Conservation (phyloP, 228 moss, liverwort and hornwort genomes). For the Sphagnum magellanicum region DNA sequence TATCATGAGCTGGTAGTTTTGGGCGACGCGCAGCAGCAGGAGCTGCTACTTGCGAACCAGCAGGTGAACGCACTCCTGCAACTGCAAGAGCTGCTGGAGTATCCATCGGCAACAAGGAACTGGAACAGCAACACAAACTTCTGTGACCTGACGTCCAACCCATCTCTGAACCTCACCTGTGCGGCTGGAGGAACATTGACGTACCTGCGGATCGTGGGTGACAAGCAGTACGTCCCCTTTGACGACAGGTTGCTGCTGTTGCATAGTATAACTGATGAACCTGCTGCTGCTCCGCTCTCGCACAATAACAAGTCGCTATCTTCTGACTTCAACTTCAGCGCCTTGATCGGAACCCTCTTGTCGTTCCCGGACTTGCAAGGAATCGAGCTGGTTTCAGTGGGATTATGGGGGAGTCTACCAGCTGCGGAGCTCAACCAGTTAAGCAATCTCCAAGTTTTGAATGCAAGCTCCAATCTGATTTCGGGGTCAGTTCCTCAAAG, state of each 20-base stretch:
- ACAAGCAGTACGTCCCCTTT: slow-evolving; percentile 27
- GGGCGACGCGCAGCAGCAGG: no score
- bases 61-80: slow-evolving; percentile 59
- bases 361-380: slow-evolving; percentile 65
- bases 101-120: slow-evolving; percentile 37
- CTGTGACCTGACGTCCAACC: slow-evolving; percentile 46
- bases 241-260: no score
- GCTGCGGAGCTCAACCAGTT: slow-evolving; percentile 18
- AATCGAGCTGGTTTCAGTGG: slow-evolving; percentile 68
- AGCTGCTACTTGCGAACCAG: no score
- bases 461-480: slow-evolving; percentile 69
- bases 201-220: slow-evolving; percentile 70
- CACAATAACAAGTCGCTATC: slow-evolving; percentile 28
- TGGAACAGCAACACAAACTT: slow-evolving; percentile 58
- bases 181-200: slow-evolving; percentile 39
- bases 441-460: slow-evolving; percentile 48
- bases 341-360: slow-evolving; percentile 32
- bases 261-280: slow-evolving; percentile 16
- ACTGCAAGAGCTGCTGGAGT: slow-evolving; percentile 53
- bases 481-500: slow-evolving; percentile 43
- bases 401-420: slow-evolving; percentile 79
- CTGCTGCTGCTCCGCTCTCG: not conserved
- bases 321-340: slow-evolving; percentile 30
- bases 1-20: no score
- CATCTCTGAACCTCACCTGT: slow-evolving; percentile 48